Percentiles rank a stretch among this genome's conserved stretches.
phyloP scores from a whole-genome alignment of 106 monocot species.

The Amphibolis antarctica region DNA sequence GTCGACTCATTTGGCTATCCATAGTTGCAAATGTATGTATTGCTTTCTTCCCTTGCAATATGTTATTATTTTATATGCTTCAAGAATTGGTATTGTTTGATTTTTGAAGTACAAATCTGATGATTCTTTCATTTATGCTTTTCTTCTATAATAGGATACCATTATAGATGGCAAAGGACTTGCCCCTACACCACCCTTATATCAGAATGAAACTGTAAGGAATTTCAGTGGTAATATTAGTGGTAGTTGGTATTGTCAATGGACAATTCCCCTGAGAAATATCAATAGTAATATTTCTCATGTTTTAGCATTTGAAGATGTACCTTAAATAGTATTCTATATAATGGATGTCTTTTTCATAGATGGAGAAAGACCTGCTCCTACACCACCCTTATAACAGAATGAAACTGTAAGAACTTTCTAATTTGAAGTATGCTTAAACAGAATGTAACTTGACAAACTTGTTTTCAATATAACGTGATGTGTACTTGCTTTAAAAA shows the following conservation, averaged over 20 bases:
- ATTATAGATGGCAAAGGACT: constrained; percentile 63
- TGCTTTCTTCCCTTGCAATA: no score
- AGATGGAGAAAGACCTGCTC: constrained; percentile 12
- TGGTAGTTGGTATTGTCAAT: constrained; percentile 22
- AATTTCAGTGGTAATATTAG: constrained; percentile 51
- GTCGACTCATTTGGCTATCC: no score
- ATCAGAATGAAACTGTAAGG: constrained; percentile 36
- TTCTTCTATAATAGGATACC: constrained; percentile 40
- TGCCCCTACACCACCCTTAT: constrained; percentile 9
- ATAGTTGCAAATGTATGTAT: background rate
- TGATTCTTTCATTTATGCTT: constrained; percentile 1
- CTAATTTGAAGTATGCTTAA: background rate
- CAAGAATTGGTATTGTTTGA: no score
- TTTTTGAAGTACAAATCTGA: background rate
- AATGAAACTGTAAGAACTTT: constrained; percentile 31
- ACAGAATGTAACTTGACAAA: no score
- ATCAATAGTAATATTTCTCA: constrained; percentile 25
- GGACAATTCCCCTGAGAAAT: constrained; percentile 30
- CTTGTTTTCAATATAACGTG: background rate
- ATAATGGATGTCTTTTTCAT: background rate
- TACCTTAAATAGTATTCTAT: background rate
- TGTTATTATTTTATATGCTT: no score
- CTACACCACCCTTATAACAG: constrained; percentile 8
- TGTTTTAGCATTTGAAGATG: background rate
- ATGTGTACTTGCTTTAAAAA: constrained; percentile 11